Conservation (phyloP, 257 asterid species). For the Przewalskia tangutica region DNA sequence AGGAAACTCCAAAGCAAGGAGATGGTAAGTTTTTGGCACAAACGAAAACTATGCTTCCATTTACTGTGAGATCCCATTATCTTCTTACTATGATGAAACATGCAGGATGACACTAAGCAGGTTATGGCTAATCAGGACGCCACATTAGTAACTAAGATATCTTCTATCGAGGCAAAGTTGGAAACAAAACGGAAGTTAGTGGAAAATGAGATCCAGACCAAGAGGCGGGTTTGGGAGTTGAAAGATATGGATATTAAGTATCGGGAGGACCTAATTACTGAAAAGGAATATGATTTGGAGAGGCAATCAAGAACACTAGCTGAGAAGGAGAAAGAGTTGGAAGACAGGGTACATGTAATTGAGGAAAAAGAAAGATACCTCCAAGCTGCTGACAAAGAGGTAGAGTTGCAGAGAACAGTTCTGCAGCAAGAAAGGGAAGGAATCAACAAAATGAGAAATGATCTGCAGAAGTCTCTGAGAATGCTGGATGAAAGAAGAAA, state of each 20-base stretch:
- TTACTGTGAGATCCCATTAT: not conserved
- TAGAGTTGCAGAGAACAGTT: slow-evolving; percentile 32
- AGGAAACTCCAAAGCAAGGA: slow-evolving; percentile 58
- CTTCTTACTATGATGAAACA: slow-evolving; percentile 15
- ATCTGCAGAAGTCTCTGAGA: slow-evolving; percentile 48
- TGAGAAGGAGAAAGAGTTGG: slow-evolving; percentile 56
- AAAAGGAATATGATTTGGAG: slow-evolving; percentile 66
- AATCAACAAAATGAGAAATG: slow-evolving; percentile 37
- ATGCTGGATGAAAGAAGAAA: slow-evolving; percentile 54
- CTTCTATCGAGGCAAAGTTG: slow-evolving; percentile 55
- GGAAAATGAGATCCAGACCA: slow-evolving; percentile 64
- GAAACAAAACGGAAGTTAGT: slow-evolving; percentile 48
- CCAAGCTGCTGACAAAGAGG: slow-evolving; percentile 39
- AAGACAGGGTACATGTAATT: slow-evolving; percentile 32
- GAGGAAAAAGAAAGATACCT: slow-evolving; percentile 53
- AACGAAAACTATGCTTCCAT: not conserved
- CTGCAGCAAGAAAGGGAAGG: slow-evolving; percentile 53
- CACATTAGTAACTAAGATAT: slow-evolving; percentile 37
- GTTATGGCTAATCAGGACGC: slow-evolving; percentile 51
- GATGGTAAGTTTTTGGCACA: slow-evolving; percentile 44
- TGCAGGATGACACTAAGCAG: slow-evolving; percentile 54
- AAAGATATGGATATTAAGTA: slow-evolving; percentile 78
- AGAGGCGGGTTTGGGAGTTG: slow-evolving; percentile 77
- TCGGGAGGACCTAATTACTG: slow-evolving; percentile 55
- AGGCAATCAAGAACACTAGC: slow-evolving; percentile 31